Base-by-base conservation (phyloP, 106 monocot genomes). In the Allium fistulosum region DNA sequence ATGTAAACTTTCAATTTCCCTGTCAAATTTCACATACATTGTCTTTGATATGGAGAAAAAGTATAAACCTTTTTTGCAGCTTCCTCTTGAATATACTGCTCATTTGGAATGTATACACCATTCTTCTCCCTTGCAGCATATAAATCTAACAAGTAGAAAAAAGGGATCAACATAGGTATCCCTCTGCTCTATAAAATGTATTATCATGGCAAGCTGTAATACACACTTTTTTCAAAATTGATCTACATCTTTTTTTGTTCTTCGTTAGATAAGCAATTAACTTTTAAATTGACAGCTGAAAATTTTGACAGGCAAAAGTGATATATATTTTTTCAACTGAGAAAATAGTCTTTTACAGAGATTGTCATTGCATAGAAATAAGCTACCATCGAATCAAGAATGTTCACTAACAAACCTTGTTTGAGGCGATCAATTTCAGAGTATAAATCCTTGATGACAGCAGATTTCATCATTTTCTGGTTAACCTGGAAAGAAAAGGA, bases 21-120 rank as follows among this genome's bases (percentile, higher is more conserved):
- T 56, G 77, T 79, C 51, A 82, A 55, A 57, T 17, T 58, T 58
- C 15, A n/a, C n/a, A 58, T 77, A 82, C 6, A 69, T 76, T 55
- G 79, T 82, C 18, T 70, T 69, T 28, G 80, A 80, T n/a, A 87
- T 74, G 61, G 17, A 47, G 26, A n/a, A 13, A 13, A 28, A 63
- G 8, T 7, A 47, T 15, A 14, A 46, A 94, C 94, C 87, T 94
- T 94, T 76, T 90, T 90, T 51, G 90, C 87, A 37, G 86, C 78
- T 79, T 90, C 90, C 74, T 90, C 94, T 48, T 74, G 82, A 57
- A 87, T 57, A 67, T 85, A 94, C 10, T 79, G 84, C 46, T 94
- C 87, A 22, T 57, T 71, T 16, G 87, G 87, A 52, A 90, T 83
- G 61, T 83, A 87, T 56, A 87, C 75, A 9, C 83, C 87, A 70